phyloP scores from a whole-genome alignment of 2,329 filamentous ascomycete genomes.

The Metarhizium humberi region DNA sequence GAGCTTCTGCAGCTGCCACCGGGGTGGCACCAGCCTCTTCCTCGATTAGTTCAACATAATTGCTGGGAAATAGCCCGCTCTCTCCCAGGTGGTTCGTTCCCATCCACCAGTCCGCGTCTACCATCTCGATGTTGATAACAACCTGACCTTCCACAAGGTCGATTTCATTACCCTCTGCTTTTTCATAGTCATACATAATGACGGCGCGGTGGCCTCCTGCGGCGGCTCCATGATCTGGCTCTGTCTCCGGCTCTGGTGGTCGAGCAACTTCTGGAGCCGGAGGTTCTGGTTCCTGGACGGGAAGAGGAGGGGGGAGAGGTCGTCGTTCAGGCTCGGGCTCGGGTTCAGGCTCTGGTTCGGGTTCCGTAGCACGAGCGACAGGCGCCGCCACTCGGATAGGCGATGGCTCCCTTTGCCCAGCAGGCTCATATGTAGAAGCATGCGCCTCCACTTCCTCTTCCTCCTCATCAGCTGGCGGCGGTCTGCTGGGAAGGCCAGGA shows the following conservation, averaged over 20 bases:
- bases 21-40: slow-evolving; percentile 36
- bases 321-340: slow-evolving; percentile 39
- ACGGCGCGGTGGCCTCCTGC: slow-evolving; percentile 61
- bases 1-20: slow-evolving; percentile 17
- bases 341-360: slow-evolving; percentile 40
- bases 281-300: slow-evolving; percentile 53
- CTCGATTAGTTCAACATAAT: slow-evolving; percentile 84
- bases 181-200: slow-evolving; percentile 92
- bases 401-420: slow-evolving; percentile 49
- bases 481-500: slow-evolving; percentile 61
- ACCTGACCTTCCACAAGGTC: slow-evolving; percentile 82
- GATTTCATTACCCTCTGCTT: slow-evolving; percentile 94
- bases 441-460: slow-evolving; percentile 49
- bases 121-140: slow-evolving; percentile 90
- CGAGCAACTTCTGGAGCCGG: slow-evolving; percentile 50
- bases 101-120: slow-evolving; percentile 99
- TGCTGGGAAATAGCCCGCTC: slow-evolving; percentile 87
- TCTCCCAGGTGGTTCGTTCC: slow-evolving; percentile 80
- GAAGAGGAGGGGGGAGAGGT: slow-evolving; percentile 51
- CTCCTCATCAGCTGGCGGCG: slow-evolving; percentile 41
- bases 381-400: slow-evolving; percentile 83
- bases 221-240: slow-evolving; percentile 18
- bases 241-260: slow-evolving; percentile 36
- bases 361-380: slow-evolving; percentile 55
- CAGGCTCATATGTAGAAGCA: slow-evolving; percentile 26